Evolutionary conservation across 352 stramenopile species (phyloP).

Genomic region (Globisporangium middletonii): DNA sequence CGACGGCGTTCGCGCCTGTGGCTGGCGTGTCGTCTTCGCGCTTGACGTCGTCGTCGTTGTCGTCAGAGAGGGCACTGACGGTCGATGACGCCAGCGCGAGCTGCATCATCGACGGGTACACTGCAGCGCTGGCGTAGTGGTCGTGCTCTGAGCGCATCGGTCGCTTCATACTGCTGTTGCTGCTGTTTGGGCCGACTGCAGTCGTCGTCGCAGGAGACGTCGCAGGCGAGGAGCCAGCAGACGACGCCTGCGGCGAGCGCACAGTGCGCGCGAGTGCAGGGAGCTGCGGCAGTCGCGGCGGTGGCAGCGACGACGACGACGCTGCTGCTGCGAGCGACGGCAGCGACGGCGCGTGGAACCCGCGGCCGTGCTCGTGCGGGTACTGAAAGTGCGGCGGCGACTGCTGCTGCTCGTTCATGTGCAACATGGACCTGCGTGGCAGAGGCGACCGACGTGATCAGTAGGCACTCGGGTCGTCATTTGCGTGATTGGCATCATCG

Average conservation of each 20-base stretch:
- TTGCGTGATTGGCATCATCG: too few relatives aligned
- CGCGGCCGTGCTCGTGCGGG: not conserved
- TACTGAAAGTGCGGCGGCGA: not conserved
- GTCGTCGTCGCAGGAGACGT: not conserved
- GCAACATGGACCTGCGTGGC: slow-evolving; percentile 3
- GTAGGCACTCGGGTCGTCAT: too few relatives aligned
- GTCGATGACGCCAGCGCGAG: not conserved
- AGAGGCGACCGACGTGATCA: too few relatives aligned
- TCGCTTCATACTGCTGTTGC: slow-evolving; percentile 3
- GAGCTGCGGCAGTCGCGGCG: not conserved
- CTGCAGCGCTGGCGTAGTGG: not conserved
- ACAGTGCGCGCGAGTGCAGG: not conserved
- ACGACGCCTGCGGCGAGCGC: not conserved
- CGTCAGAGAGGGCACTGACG: too few relatives aligned
- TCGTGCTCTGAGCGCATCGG: not conserved
- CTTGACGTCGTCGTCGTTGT: not conserved
- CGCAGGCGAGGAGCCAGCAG: not conserved
- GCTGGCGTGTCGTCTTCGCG: not conserved
- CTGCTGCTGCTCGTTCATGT: slow-evolving; percentile 4
- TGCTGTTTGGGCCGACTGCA: not conserved
- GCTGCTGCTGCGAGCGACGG: slow-evolving; percentile 1
- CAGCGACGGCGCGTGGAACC: slow-evolving; percentile 1
- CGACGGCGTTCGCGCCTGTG: not conserved
- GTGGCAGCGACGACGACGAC: not conserved
- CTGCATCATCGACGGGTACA: slow-evolving; percentile 1